Percentiles rank a stretch among this genome's conserved stretches.
These are phyloP conservation scores for Termitomyces sp. DNA, from an alignment of 768 basidiomycete species.

Conservation along the genomic window DNA sequence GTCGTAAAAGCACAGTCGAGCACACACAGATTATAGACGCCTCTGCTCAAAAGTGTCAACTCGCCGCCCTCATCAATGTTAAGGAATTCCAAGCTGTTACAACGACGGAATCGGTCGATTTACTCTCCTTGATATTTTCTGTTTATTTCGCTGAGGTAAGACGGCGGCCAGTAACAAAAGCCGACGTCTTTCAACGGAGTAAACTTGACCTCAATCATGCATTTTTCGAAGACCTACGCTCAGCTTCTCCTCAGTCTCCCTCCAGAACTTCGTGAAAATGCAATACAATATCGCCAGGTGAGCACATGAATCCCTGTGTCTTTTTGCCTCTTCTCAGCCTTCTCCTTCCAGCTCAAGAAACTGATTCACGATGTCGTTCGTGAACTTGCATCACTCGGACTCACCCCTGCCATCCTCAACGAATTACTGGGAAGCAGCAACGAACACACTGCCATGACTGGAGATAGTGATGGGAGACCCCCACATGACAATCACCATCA, in stretches of 20 bases:
- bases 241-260: conserved; percentile 66
- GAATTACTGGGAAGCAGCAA: conserved; percentile 29
- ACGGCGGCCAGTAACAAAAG: neutral
- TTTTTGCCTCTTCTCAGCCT: neutral
- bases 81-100: neutral
- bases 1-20: neutral
- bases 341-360: conserved; percentile 70
- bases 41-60: neutral
- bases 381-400: conserved; percentile 73
- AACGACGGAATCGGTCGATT: neutral
- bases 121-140: neutral
- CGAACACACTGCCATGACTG: neutral
- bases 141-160: neutral
- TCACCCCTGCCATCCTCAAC: conserved; percentile 47
- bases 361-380: conserved; percentile 78
- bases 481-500: neutral
- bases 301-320: neutral
- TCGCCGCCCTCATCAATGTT: too few species aligned
- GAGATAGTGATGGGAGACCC: conserved; percentile 20
- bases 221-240: conserved; percentile 69
- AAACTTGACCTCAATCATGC: conserved; percentile 41
- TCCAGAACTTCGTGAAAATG: conserved; percentile 69
- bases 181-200: neutral
- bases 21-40: neutral
- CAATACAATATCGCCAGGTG: conserved; percentile 84